These are phyloP conservation scores for Achaetomiella virescens DNA, from an alignment of 495 filamentous ascomycete species.

Conservation along the genomic window DNA sequence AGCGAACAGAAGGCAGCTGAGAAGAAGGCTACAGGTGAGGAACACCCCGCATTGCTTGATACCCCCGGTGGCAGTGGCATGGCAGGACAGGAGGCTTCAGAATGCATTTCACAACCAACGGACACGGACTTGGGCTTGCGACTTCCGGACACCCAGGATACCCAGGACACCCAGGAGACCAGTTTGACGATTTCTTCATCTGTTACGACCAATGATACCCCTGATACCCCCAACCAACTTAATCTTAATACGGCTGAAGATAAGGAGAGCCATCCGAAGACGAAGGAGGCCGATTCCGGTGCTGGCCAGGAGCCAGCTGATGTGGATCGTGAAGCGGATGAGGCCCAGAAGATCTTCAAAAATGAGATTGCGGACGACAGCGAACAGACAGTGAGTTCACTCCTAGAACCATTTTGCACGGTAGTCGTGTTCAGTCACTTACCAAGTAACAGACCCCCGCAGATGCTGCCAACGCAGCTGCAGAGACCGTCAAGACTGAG, in stretches of 20 bases:
- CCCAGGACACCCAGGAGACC: constrained; percentile 13
- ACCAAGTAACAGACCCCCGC: background rate
- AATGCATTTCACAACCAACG: constrained; percentile 29
- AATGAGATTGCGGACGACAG: background rate
- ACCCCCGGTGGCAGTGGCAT: constrained; percentile 23
- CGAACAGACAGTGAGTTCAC: constrained; percentile 3
- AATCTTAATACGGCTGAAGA: constrained; percentile 15
- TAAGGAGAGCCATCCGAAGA: constrained; percentile 2
- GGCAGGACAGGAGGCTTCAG: constrained; percentile 25
- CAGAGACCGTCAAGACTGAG: background rate
- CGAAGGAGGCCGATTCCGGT: constrained; percentile 2
- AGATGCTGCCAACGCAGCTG: background rate
- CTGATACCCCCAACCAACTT: constrained; percentile 11
- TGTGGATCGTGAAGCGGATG: background rate
- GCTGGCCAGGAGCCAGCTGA: constrained; percentile 1
- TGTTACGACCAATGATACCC: constrained; percentile 12
- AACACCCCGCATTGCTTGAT: constrained; percentile 30
- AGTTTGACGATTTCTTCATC: constrained; percentile 13
- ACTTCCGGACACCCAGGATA: constrained; percentile 16
- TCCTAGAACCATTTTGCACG: background rate
- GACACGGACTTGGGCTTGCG: constrained; percentile 22
- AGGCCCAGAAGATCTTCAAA: background rate
- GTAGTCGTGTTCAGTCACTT: background rate
- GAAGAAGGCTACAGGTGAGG: constrained; percentile 36
- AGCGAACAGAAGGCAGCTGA: constrained; percentile 28